Evolutionary conservation across 768 basidiomycete genomes (phyloP).

Genomic region (Mycena haematopus): DNA sequence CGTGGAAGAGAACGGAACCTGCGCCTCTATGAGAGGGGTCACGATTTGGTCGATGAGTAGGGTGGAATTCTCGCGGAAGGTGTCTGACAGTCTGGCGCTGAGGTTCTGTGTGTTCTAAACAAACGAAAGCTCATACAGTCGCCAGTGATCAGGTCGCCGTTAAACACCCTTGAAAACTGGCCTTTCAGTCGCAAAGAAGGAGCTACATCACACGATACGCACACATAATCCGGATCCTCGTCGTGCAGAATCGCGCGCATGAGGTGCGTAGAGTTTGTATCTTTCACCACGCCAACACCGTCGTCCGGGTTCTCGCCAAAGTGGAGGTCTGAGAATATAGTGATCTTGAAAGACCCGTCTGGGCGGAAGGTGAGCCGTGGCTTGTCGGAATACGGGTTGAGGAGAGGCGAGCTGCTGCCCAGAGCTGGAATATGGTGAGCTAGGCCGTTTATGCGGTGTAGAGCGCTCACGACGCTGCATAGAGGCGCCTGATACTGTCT

Average conservation of each 20-base stretch:
- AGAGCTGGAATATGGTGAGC: not conserved
- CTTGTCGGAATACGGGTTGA: not conserved
- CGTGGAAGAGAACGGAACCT: slow-evolving; percentile 66
- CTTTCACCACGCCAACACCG: slow-evolving; percentile 70
- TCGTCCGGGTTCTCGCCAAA: slow-evolving; percentile 81
- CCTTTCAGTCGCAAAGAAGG: not conserved
- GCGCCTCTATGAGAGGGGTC: slow-evolving; percentile 59
- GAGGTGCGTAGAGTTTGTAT: slow-evolving; percentile 63
- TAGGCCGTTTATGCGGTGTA: not conserved
- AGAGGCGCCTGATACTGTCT: not conserved
- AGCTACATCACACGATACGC: no score
- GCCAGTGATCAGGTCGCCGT: slow-evolving; percentile 3
- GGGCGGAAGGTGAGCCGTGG: slow-evolving; percentile 56
- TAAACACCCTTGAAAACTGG: not conserved
- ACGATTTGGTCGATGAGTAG: slow-evolving; percentile 68
- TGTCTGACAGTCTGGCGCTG: slow-evolving; percentile 49
- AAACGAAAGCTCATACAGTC: not conserved
- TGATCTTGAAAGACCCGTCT: slow-evolving; percentile 74
- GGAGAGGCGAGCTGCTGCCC: not conserved
- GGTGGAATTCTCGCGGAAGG: slow-evolving; percentile 72
- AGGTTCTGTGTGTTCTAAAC: not conserved
- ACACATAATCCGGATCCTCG: no score
- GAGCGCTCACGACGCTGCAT: not conserved
- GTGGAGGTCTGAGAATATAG: slow-evolving; percentile 77
- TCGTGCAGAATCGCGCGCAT: no score